These are phyloP conservation scores for Zopfia rhizophila DNA, from an alignment of 2,329 filamentous ascomycete genomes.

Conservation along the genomic window DNA sequence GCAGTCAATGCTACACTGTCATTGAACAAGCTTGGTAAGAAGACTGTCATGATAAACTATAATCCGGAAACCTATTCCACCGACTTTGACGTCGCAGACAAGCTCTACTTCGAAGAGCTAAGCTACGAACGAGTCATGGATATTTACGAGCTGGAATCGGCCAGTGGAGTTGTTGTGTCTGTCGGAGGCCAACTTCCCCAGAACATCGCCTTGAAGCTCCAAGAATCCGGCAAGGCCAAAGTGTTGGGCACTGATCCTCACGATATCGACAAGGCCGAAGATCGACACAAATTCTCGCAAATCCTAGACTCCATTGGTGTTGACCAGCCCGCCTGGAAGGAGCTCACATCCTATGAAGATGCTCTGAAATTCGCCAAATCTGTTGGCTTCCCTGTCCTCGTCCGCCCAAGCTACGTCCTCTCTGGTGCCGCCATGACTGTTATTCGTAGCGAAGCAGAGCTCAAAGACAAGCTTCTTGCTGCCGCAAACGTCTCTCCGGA, in stretches of 20 bases:
- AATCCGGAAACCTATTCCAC: constrained; percentile 86
- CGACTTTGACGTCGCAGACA: constrained; percentile 89
- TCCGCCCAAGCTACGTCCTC: constrained; percentile 93
- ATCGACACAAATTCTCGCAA: constrained; percentile 97
- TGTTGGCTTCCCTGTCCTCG: constrained; percentile 93
- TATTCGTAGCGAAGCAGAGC: constrained; percentile 85
- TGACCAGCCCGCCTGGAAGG: constrained; percentile 98
- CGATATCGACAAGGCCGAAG: constrained; percentile 98
- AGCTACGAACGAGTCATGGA: constrained; percentile 99
- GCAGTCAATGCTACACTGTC: constrained; percentile 89
- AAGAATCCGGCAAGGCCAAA: constrained; percentile 89
- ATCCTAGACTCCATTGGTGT: constrained; percentile 97
- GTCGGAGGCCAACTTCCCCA: constrained; percentile 96
- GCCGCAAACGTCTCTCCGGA: constrained; percentile 92
- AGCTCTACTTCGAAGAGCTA: constrained; percentile 95
- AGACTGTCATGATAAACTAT: constrained; percentile 90
- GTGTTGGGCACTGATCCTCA: constrained; percentile 91
- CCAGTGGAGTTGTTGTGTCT: constrained; percentile 90
- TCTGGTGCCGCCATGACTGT: constrained; percentile 99
- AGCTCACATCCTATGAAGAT: constrained; percentile 87
- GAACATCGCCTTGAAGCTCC: constrained; percentile 94
- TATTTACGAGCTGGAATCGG: constrained; percentile 92
- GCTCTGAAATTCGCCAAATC: constrained; percentile 86
- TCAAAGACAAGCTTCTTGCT: constrained; percentile 93
- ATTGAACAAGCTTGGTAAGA: constrained; percentile 86